Base-by-base conservation (phyloP, 1,139 yeast species). In the Blastobotrys elegans region DNA sequence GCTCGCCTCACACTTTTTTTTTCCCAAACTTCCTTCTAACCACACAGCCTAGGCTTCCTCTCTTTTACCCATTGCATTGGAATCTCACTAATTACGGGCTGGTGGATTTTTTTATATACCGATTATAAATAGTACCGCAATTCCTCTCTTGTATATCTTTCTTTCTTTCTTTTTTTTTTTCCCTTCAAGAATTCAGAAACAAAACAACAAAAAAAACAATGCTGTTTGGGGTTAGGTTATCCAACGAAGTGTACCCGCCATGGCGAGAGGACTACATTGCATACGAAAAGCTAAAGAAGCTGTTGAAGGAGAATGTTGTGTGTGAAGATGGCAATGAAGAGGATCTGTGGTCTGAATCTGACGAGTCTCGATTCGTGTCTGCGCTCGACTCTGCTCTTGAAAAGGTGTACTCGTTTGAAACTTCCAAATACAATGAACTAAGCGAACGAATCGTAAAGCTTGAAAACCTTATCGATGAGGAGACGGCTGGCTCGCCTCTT, bases 391-490 rank as follows among this genome's bases (percentile, higher is more conserved):
- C 75, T 29, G 95, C 90, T 63, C 74, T 92, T 55, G 96, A 90
- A 63, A 89, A 88, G 68, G 97, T 92, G n/a, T 92, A 88, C 67
- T 72, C 85, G 16, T 92, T 92, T 67, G 96, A 90, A 64, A 73
- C 77, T 36, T 69, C 77, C 40, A 82, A 82, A 64, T 92, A 82
- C 65, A 80, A 80, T 50, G 80, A 79, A 53, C 72, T 92, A 57
- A 80, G 82, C 64, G 78, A 76, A 36, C 75, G 76, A 55, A 77
- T 90, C 56, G 74, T 80, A 46, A 72, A 70, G 31, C 71, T 89
- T 54, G 97, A 90, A 63, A 69, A 68, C 60, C 74, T 56, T 54
- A 59, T 58, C 37, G 60, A 69, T 3, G 65, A 59, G n/a, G 44
- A 30, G 8, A 11, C 30, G 4, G 38, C 26, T 10, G 10, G 17